phyloP scores from a whole-genome alignment of 2,329 filamentous ascomycete species.

The Trichoderma pleuroti region DNA sequence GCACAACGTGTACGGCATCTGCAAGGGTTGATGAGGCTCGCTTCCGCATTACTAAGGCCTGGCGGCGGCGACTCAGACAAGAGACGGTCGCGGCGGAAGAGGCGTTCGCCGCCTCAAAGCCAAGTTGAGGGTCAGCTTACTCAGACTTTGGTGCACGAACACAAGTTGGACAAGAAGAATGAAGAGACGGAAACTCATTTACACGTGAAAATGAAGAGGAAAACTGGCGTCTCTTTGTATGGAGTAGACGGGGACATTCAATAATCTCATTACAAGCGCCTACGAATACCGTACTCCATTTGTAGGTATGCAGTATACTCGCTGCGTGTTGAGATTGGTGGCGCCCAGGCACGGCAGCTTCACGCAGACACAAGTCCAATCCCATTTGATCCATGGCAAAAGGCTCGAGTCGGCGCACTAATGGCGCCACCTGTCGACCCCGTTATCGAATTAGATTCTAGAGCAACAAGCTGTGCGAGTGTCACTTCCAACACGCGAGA shows the following conservation, averaged over 20 bases:
- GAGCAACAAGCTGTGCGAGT: neutral
- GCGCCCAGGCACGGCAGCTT: neutral
- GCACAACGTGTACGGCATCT: neutral
- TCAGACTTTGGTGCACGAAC: neutral
- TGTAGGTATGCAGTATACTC: neutral
- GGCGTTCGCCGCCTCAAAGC: neutral
- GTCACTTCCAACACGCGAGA: neutral
- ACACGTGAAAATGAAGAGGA: neutral
- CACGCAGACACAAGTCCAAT: neutral
- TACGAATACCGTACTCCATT: neutral
- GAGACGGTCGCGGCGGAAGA: neutral
- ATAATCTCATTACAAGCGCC: neutral
- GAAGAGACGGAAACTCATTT: neutral
- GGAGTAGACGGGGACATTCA: neutral
- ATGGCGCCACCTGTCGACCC: constrained; percentile 3
- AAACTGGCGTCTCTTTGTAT: neutral
- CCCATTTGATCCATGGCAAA: neutral
- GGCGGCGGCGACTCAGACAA: neutral
- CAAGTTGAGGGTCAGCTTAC: constrained; percentile 7
- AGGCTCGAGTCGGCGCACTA: neutral
- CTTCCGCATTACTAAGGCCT: neutral
- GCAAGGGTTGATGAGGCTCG: neutral
- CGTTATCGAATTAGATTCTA: neutral
- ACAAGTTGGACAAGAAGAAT: neutral
- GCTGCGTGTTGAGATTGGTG: neutral